These are phyloP conservation scores for Heterobasidion irregulare DNA, from an alignment of 1,284 basidiomycete species.

Conservation along the genomic window DNA sequence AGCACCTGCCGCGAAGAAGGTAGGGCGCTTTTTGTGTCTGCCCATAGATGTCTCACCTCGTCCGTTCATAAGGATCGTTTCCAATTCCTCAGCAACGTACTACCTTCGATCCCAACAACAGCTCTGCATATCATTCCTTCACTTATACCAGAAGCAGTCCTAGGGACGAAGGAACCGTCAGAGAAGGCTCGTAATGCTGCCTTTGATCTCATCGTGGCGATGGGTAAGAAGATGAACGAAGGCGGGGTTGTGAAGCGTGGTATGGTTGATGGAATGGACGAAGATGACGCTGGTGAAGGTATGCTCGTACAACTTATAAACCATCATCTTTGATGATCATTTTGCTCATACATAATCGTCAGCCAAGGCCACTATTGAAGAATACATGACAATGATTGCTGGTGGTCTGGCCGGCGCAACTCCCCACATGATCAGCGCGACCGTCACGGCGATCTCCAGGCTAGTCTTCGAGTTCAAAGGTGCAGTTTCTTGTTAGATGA, in stretches of 20 bases:
- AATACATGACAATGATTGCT: slow-evolving; percentile 96
- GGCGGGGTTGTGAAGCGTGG: slow-evolving; percentile 81
- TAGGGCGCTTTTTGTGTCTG: slow-evolving; percentile 18
- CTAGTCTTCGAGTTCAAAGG: slow-evolving; percentile 96
- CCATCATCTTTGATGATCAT: neutral
- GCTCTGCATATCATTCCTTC: slow-evolving; percentile 83
- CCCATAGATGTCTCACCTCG: neutral
- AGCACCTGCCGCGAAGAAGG: slow-evolving; percentile 83
- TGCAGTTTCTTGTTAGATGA: slow-evolving; percentile 18
- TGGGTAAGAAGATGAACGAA: slow-evolving; percentile 88
- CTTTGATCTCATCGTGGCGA: slow-evolving; percentile 85
- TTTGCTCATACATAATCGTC: neutral
- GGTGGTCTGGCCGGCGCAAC: slow-evolving; percentile 91
- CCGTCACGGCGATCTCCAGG: slow-evolving; percentile 89
- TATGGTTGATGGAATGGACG: slow-evolving; percentile 77
- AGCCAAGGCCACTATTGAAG: slow-evolving; percentile 80
- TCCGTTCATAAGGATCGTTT: slow-evolving; percentile 66
- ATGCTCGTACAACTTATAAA: slow-evolving; percentile 11
- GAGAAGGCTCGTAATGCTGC: slow-evolving; percentile 87
- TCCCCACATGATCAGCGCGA: slow-evolving; percentile 98
- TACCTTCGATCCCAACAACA: slow-evolving; percentile 62
- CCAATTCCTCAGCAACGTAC: slow-evolving; percentile 66
- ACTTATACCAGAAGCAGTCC: slow-evolving; percentile 89
- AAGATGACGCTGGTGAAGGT: slow-evolving; percentile 58
- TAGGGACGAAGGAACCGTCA: slow-evolving; percentile 98